Conservation (phyloP, 169 alveolate genomes). For the Cryptosporidium andersoni region DNA sequence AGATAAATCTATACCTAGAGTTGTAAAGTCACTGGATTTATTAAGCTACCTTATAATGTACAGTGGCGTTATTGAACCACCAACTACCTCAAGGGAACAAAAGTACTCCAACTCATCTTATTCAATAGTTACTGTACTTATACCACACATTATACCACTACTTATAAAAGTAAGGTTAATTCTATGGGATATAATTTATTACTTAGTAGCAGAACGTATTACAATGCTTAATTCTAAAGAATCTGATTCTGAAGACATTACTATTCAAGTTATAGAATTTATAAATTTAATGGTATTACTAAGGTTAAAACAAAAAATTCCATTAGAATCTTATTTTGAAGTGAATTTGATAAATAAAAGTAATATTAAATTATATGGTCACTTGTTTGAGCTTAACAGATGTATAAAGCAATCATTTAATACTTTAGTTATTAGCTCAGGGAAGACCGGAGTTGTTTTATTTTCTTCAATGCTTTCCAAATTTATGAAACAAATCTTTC, state of each 20-base stretch:
- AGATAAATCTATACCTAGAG: conserved; percentile 18
- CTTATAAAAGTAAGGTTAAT: conserved; percentile 2
- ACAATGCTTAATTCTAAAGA: neutral
- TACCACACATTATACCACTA: conserved; percentile 34
- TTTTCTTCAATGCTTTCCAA: conserved; percentile 36
- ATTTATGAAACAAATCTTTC: conserved; percentile 3
- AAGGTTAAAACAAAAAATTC: neutral
- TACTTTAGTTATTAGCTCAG: conserved; percentile 7
- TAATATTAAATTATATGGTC: neutral
- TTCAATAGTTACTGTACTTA: conserved; percentile 7
- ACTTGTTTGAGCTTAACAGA: neutral
- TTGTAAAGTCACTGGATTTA: conserved; percentile 8
- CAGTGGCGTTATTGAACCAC: conserved; percentile 21
- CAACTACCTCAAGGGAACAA: neutral
- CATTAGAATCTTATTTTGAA: neutral
- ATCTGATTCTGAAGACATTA: neutral
- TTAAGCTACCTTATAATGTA: conserved; percentile 7
- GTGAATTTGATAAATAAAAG: neutral
- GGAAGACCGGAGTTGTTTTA: conserved; percentile 39
- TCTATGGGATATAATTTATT: conserved; percentile 16
- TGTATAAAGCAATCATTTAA: conserved; percentile 3
- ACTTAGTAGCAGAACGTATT: conserved; percentile 16
- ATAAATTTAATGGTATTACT: conserved; percentile 2
- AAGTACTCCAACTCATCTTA: neutral
- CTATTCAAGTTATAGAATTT: neutral